Evolutionary conservation across 1,284 basidiomycete species (phyloP).

Genomic region (Microstroma glucosiphilum): DNA sequence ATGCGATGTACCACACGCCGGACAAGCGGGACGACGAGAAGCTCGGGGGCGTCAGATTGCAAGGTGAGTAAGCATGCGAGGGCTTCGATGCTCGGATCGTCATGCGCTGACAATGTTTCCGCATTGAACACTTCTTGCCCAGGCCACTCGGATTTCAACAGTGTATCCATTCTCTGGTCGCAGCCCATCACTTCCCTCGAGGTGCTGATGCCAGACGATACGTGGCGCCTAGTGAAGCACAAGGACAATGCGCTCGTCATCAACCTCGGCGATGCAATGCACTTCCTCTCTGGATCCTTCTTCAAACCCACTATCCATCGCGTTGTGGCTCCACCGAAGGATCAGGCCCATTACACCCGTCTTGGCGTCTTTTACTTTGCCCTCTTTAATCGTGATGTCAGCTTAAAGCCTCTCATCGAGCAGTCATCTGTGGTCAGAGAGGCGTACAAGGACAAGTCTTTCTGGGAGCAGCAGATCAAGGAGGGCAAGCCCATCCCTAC

Average conservation of each 20-base stretch:
- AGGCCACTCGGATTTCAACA: slow-evolving; percentile 51
- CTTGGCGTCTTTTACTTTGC: slow-evolving; percentile 54
- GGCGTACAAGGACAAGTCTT: slow-evolving; percentile 21
- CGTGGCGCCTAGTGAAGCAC: slow-evolving; percentile 53
- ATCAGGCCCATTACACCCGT: slow-evolving; percentile 51
- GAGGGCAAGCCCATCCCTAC: slow-evolving; percentile 35
- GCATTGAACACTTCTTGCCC: too few relatives aligned
- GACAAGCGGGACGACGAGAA: slow-evolving; percentile 44
- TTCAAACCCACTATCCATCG: slow-evolving; percentile 53
- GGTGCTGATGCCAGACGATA: slow-evolving; percentile 52
- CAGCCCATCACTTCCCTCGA: slow-evolving; percentile 54
- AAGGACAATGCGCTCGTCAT: slow-evolving; percentile 45
- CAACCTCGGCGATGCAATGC: slow-evolving; percentile 47
- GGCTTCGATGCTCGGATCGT: too few relatives aligned
- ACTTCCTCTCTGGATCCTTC: slow-evolving; percentile 44
- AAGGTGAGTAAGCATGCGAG: slow-evolving; percentile 30
- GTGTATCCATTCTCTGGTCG: slow-evolving; percentile 52
- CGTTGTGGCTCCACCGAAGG: slow-evolving; percentile 52
- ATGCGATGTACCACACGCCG: slow-evolving; percentile 53
- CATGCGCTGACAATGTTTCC: too few relatives aligned
- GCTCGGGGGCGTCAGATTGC: slow-evolving; percentile 52
- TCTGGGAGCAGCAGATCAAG: slow-evolving; percentile 29
- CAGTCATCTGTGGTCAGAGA: slow-evolving; percentile 44
- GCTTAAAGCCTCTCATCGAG: slow-evolving; percentile 41
- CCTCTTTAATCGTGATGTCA: slow-evolving; percentile 50